These are phyloP conservation scores for Pestalotiopsis fici DNA, from an alignment of 2,329 filamentous ascomycete genomes.

Conservation along the genomic window DNA sequence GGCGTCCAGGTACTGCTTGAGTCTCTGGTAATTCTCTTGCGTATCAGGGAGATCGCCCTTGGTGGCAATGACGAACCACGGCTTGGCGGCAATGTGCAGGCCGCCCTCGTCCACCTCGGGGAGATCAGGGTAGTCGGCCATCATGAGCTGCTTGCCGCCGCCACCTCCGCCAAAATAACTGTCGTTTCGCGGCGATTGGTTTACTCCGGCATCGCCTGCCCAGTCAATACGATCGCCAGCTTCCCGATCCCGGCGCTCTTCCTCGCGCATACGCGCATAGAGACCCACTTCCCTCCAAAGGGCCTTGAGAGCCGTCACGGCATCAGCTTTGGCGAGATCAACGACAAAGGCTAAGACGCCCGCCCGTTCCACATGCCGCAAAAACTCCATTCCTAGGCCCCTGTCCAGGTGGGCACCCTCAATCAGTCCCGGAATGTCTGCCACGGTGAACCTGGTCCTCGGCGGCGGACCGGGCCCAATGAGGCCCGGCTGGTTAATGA, in stretches of 20 bases:
- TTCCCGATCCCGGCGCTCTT: conserved; percentile 68
- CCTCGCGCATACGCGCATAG: conserved; percentile 79
- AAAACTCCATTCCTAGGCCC: conserved; percentile 86
- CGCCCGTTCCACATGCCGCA: conserved; percentile 92
- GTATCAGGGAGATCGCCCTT: conserved; percentile 85
- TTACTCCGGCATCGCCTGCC: conserved; percentile 52
- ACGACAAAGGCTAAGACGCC: conserved; percentile 92
- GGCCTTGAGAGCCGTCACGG: conserved; percentile 74
- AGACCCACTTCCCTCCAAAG: conserved; percentile 90
- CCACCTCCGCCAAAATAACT: background rate
- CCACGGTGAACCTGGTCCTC: conserved; percentile 84
- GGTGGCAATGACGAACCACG: conserved; percentile 94
- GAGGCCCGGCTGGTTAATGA: conserved; percentile 23
- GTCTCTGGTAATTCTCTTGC: conserved; percentile 70
- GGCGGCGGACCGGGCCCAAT: conserved; percentile 46
- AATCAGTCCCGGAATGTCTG: conserved; percentile 93
- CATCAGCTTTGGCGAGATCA: conserved; percentile 79
- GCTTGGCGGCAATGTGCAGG: conserved; percentile 85
- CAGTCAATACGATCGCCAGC: conserved; percentile 58
- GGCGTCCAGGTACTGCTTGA: conserved; percentile 70
- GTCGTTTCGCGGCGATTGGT: conserved; percentile 12
- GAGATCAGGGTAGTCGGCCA: conserved; percentile 28
- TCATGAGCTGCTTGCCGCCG: conserved; percentile 24
- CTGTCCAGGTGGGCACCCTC: conserved; percentile 90
- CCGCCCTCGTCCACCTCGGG: conserved; percentile 15